Evolutionary conservation across 1,284 basidiomycete genomes (phyloP), one percentile per base, ranked within the genome.

Genomic region (Ustilago shanxiensis): DNA sequence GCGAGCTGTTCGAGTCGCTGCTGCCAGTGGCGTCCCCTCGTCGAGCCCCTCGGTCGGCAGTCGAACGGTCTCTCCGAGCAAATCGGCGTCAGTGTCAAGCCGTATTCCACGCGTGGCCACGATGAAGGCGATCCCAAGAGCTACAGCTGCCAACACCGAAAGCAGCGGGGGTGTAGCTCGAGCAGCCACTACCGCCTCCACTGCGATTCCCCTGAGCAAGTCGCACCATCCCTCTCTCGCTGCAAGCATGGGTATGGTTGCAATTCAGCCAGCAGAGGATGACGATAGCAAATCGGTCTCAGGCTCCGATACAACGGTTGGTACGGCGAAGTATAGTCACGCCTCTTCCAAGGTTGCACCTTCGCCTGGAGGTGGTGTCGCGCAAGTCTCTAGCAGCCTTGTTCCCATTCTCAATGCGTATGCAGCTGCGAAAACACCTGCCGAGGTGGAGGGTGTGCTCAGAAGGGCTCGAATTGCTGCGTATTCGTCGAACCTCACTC

Each of bases 371-470:
- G 53, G 31, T 29, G 28, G 20, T 26, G 53, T 39, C 24, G 28
- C 68, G 18, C 64, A 67, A 5, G 68, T 76, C 13, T 76, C 73
- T 28, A 70, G 64, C 58, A 71, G 66, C n/a, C 39, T 83, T 13
- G 52, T 78, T 1, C 69, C 81, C 3, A 83, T 83, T 16, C 69
- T 83, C 52, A 83, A 81, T 31, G 79, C 82, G 3, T 83, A 83
- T 59, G 73, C 77, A 6, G 78, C 75, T 31, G 82, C 82, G n/a
- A 83, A 83, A 76, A 83, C 81, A 31, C 69, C 77, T 1, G 70
- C 79, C 7, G 82, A 83, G 61, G 37, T 83, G 13, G 82, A 83
- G 35, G 78, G 68, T 22, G 82, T 83, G 18, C 50, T 82, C 24
- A 63, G 81, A 28, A 62, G 81, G 16, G 82, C 82, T 16, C 70